A percentile compares a stretch with the other conserved stretches of the same genome.
Evolutionary conservation across 2,329 filamentous ascomycete genomes (phyloP).

Genomic region (Arthrocladium fulminans): DNA sequence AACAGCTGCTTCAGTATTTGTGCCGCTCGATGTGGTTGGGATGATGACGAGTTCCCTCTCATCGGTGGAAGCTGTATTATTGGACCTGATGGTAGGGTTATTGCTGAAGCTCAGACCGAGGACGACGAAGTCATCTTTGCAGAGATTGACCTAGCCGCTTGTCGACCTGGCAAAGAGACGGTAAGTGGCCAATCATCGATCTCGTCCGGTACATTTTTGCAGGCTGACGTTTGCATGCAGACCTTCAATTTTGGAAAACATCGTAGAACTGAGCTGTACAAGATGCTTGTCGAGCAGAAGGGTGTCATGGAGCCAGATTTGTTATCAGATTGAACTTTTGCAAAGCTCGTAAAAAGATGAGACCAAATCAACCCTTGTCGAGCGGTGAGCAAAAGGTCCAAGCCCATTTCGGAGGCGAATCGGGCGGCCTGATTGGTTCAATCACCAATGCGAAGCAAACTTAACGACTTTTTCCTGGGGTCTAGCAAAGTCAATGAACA

Average conservation of each 20-base stretch:
- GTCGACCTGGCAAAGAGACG: slow-evolving; percentile 41
- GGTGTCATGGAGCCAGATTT: slow-evolving; percentile 33
- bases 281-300: slow-evolving; percentile 24
- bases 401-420: background rate
- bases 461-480: no score
- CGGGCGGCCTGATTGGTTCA: background rate
- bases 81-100: slow-evolving; percentile 40
- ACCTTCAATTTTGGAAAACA: slow-evolving; percentile 24
- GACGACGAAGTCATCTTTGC: slow-evolving; percentile 46
- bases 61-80: slow-evolving; percentile 44
- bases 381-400: background rate
- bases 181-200: slow-evolving; percentile 25
- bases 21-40: slow-evolving; percentile 42
- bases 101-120: slow-evolving; percentile 41
- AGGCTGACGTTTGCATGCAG: no score
- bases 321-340: slow-evolving; percentile 4
- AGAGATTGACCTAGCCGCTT: slow-evolving; percentile 42
- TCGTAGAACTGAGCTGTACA: slow-evolving; percentile 27
- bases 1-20: slow-evolving; percentile 45
- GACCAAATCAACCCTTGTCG: background rate
- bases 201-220: no score
- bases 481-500: no score
- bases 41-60: slow-evolving; percentile 43
- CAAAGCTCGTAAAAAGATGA: background rate
- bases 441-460: no score